Percentiles rank a stretch among this genome's conserved stretches.
Conservation (phyloP, 2,329 filamentous ascomycete species). For the Magnaporthales sp. region DNA sequence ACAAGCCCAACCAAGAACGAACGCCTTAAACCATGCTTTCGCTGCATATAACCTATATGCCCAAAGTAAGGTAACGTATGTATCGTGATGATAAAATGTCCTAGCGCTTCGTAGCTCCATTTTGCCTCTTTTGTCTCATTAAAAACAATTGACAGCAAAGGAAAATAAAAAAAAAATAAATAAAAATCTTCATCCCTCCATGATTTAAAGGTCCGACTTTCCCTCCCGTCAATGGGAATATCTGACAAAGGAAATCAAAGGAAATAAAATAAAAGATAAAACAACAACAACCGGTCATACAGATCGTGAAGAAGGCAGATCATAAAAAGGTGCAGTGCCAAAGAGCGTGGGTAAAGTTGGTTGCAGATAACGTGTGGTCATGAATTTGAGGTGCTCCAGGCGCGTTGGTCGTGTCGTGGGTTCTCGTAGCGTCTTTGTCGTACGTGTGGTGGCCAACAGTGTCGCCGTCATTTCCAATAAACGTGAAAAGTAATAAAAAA, state of each 20-base stretch:
- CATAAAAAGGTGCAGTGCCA: slow-evolving; percentile 6
- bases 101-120: slow-evolving; percentile 1
- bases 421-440: slow-evolving; percentile 18
- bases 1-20: neutral
- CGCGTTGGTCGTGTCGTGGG: slow-evolving; percentile 6
- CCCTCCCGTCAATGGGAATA: neutral
- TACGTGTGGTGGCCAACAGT: slow-evolving; percentile 17
- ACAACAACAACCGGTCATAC: slow-evolving; percentile 18
- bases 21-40: neutral
- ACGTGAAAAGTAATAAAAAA: slow-evolving; percentile 2
- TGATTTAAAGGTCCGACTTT: slow-evolving; percentile 1
- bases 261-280: neutral
- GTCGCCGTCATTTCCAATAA: slow-evolving; percentile 13
- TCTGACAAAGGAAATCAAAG: slow-evolving; percentile 4
- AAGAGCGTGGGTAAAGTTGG: slow-evolving; percentile 7
- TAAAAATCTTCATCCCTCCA: slow-evolving; percentile 5
- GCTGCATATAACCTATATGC: slow-evolving; percentile 1
- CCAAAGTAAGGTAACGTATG: neutral
- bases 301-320: slow-evolving; percentile 25
- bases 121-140: slow-evolving; percentile 2
- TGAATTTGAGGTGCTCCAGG: slow-evolving; percentile 13
- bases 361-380: slow-evolving; percentile 11
- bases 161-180: neutral
- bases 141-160: neutral
- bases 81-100: neutral